A percentile compares a stretch with the other conserved stretches of the same genome.
These are phyloP conservation scores for Aspergillus neoniger DNA, from an alignment of 2,329 filamentous ascomycete species.

Conservation along the genomic window DNA sequence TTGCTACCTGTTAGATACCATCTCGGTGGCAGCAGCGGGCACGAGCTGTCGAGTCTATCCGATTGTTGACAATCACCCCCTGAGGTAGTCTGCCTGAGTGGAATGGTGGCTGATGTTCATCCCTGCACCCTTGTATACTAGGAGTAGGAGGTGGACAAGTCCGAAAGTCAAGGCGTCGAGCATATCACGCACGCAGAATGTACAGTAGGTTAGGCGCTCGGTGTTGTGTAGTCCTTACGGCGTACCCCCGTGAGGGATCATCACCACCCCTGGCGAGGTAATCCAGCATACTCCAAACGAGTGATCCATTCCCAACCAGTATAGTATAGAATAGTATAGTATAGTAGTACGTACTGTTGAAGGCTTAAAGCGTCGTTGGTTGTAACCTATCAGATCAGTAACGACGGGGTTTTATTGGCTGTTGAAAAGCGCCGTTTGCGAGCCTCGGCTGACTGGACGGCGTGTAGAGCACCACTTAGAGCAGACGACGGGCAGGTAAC, in stretches of 20 bases:
- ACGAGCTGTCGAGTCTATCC: neutral
- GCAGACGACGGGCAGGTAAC: neutral
- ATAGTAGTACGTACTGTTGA: neutral
- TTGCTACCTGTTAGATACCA: neutral
- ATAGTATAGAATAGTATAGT: neutral
- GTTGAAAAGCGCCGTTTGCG: neutral
- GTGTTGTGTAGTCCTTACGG: neutral
- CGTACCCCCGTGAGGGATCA: neutral
- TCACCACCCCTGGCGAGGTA: neutral
- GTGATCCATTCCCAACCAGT: neutral
- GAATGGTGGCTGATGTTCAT: neutral
- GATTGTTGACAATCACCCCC: neutral
- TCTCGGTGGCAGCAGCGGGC: neutral
- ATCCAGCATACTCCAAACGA: neutral
- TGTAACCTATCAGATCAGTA: neutral
- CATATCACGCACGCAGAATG: neutral
- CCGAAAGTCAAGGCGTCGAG: neutral
- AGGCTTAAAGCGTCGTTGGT: neutral
- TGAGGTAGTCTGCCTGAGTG: neutral
- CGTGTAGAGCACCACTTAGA: slow-evolving; percentile 2
- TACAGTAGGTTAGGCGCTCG: no score
- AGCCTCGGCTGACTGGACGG: neutral
- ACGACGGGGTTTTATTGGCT: neutral
- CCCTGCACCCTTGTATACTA: neutral
- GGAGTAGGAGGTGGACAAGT: neutral